A percentile compares a stretch with the other conserved stretches of the same genome.
Evolutionary conservation across 208 protist genomes (phyloP).

Genomic region (Trypanosoma rangeli): DNA sequence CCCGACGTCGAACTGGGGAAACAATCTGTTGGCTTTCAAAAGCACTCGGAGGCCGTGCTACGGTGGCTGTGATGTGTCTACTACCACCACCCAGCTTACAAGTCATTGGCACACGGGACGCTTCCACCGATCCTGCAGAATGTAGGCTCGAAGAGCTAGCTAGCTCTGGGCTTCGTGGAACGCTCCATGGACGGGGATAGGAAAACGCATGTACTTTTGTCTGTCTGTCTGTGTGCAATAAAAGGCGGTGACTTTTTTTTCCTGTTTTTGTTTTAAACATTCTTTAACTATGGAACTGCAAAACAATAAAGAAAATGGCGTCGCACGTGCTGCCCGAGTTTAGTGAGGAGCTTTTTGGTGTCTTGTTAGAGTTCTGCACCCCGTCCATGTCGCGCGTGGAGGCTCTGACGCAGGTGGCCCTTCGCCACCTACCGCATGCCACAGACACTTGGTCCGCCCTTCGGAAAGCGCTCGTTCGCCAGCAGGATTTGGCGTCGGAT

Average conservation of each 20-base stretch:
- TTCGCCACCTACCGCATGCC: conserved; percentile 53
- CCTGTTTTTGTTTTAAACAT: conserved; percentile 24
- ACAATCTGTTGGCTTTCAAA: conserved; percentile 56
- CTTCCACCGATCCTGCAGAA: background rate
- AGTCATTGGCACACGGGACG: background rate
- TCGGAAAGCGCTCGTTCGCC: conserved; percentile 57
- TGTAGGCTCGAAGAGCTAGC: background rate
- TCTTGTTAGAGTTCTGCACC: conserved; percentile 52
- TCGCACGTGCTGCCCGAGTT: conserved; percentile 27
- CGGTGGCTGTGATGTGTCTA: conserved; percentile 86
- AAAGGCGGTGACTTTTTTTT: background rate
- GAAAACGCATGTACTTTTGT: background rate
- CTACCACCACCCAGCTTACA: conserved; percentile 84
- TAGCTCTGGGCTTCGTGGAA: background rate
- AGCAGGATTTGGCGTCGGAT: conserved; percentile 39
- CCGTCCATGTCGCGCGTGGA: conserved; percentile 54
- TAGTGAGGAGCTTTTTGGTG: conserved; percentile 59
- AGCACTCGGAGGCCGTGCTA: conserved; percentile 53
- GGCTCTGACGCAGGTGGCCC: conserved; percentile 52
- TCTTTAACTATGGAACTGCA: background rate
- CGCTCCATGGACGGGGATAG: background rate
- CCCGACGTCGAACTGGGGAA: conserved; percentile 59
- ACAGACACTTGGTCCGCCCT: conserved; percentile 64
- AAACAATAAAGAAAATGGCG: background rate
- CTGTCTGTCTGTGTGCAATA: background rate